Evolutionary conservation across 2,329 filamentous ascomycete species (phyloP).

Genomic region (Neofusicoccum sp.): DNA sequence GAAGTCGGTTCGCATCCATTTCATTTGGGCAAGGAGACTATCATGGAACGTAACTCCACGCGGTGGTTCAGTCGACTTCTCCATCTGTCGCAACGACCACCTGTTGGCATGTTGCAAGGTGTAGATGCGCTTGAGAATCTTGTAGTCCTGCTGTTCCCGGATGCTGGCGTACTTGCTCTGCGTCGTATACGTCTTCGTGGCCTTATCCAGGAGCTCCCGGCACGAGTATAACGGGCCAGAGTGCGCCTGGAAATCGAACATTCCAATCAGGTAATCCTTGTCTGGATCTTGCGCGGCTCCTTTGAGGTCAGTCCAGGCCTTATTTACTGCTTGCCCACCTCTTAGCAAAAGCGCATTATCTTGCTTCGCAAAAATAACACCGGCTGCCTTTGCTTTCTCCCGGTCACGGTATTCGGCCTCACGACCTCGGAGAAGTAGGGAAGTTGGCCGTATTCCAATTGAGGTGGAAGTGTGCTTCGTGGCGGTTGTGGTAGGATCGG

Average conservation of each 20-base stretch:
- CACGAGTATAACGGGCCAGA: slow-evolving; percentile 54
- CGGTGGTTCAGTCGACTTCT: slow-evolving; percentile 77
- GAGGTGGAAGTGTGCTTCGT: neutral
- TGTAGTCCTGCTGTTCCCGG: slow-evolving; percentile 82
- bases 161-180: slow-evolving; percentile 79
- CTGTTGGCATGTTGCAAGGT: slow-evolving; percentile 86
- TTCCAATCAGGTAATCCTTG: slow-evolving; percentile 61
- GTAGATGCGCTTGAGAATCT: slow-evolving; percentile 82
- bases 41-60: slow-evolving; percentile 81
- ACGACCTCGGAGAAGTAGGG: neutral
- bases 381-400: slow-evolving; percentile 64
- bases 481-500: slow-evolving; percentile 15
- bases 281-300: slow-evolving; percentile 48
- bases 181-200: slow-evolving; percentile 87
- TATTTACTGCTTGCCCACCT: slow-evolving; percentile 1
- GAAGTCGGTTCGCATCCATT: slow-evolving; percentile 98
- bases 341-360: slow-evolving; percentile 27
- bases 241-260: slow-evolving; percentile 59
- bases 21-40: slow-evolving; percentile 83
- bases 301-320: slow-evolving; percentile 44
- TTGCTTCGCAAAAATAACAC: slow-evolving; percentile 75
- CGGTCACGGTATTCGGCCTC: slow-evolving; percentile 36
- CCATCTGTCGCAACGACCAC: slow-evolving; percentile 88
- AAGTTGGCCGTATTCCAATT: neutral
- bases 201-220: slow-evolving; percentile 67